Evolutionary conservation across 768 basidiomycete genomes (phyloP).

Genomic region (Naganishia antarctica): DNA sequence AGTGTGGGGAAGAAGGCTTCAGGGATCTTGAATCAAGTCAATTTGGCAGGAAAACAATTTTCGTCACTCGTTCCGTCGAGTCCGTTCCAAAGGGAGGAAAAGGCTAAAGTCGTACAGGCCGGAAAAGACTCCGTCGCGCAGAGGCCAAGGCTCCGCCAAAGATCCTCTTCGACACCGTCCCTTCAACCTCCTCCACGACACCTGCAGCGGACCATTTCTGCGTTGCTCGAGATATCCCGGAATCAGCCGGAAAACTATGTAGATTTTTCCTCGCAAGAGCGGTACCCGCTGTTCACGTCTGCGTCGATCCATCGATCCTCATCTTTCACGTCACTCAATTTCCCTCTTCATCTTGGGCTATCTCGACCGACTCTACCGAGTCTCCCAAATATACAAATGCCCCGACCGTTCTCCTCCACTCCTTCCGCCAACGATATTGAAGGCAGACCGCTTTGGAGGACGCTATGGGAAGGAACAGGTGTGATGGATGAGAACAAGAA

Average conservation of each 20-base stretch:
- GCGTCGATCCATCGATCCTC: conserved; percentile 13
- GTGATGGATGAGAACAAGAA: conserved; percentile 16
- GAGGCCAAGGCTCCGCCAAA: conserved; percentile 20
- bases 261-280: conserved; percentile 9
- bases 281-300: conserved; percentile 12
- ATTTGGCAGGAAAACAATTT: conserved; percentile 21
- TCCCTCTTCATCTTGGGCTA: conserved; percentile 11
- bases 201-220: conserved; percentile 25
- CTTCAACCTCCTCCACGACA: conserved; percentile 18
- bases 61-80: conserved; percentile 18
- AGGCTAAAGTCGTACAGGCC: neutral
- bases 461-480: conserved; percentile 26
- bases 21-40: conserved; percentile 14
- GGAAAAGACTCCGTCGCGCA: neutral
- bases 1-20: conserved; percentile 8
- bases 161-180: conserved; percentile 16
- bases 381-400: neutral
- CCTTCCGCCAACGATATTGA: conserved; percentile 4
- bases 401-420: conserved; percentile 19
- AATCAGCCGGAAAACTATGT: conserved; percentile 6
- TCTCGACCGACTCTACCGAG: conserved; percentile 21
- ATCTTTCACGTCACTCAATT: conserved; percentile 19
- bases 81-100: conserved; percentile 19
- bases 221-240: conserved; percentile 6
- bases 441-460: conserved; percentile 24